Evolutionary conservation across 1,139 yeast species (phyloP).

Genomic region (Blastobotrys buckinghamii): DNA sequence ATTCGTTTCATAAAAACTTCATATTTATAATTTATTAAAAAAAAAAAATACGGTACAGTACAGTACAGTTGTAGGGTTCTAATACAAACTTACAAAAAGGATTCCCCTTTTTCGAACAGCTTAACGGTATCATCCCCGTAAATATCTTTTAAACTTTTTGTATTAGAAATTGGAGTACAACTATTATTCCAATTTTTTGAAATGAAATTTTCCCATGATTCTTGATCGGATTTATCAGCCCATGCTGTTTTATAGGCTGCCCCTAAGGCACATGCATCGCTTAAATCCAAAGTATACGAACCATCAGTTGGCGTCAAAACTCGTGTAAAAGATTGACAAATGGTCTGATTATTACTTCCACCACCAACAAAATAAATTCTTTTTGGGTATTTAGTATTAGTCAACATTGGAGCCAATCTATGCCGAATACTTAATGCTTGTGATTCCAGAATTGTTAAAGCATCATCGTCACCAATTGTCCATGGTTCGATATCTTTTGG

Average conservation of each 20-base stretch:
- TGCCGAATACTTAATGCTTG: constrained; percentile 82
- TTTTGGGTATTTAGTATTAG: constrained; percentile 46
- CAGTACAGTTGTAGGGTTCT: no score
- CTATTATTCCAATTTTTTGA: constrained; percentile 7
- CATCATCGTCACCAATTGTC: constrained; percentile 55
- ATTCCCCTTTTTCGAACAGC: constrained; percentile 14
- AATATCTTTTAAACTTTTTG: constrained; percentile 3
- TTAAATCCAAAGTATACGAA: constrained; percentile 65
- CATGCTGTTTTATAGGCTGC: constrained; percentile 82
- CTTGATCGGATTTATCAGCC: constrained; percentile 5
- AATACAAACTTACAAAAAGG: constrained; percentile 9
- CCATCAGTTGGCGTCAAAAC: constrained; percentile 62
- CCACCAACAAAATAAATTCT: constrained; percentile 85
- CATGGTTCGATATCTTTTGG: constrained; percentile 27
- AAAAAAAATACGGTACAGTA: no score
- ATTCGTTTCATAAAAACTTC: no score
- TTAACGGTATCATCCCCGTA: constrained; percentile 9
- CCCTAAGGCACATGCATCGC: constrained; percentile 94
- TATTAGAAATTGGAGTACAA: constrained; percentile 1
- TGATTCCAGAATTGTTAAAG: constrained; percentile 71
- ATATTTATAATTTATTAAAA: no score
- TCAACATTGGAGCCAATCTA: constrained; percentile 68
- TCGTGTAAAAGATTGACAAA: constrained; percentile 62
- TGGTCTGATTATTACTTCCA: constrained; percentile 64
- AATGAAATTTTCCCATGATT: constrained; percentile 21